Base-by-base conservation (phyloP, 768 basidiomycete species). In the Boletus sensibilis region DNA sequence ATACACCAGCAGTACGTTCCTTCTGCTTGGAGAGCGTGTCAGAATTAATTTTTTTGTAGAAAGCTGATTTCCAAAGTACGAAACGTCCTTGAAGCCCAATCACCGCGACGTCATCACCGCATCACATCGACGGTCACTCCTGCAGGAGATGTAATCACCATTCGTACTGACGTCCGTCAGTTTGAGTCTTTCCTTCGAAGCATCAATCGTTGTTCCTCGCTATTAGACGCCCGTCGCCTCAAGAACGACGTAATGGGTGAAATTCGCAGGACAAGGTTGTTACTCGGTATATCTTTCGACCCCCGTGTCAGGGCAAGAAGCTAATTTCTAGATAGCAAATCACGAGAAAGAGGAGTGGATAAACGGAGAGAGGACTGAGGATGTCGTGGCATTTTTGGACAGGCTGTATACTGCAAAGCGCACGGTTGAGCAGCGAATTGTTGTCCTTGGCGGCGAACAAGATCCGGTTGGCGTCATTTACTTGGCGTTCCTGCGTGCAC, bases 191-290 rank as follows among this genome's bases (percentile, higher is more conserved):
- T 98, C 71, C 75, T 98, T 49, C 82, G 86, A 33, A 92, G 93
- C 54, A 94, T 98, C 66, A 82, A 79, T 57, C 82, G 85, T 33
- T 87, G 86, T 63, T 88, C 88, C 12, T 94, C 89, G 5, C 76
- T 98, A 7, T 72, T 94, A 33, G 97, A 99, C 65, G 94, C 94
- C 4, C 81, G 94, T 52, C 79, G 95, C 23, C 73, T 98, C 38
- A 90, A 95, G 74, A 95, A 92, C 60, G 97, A 99, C 64, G 81
- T 99, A 35, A 85, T 89, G 59, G 83, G 91, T n/a, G 94, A 98
- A 75, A 91, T 96, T 41, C 75, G 96, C 57, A 80, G 86, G 64
- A 94, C 93, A 8, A 81, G 90, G 49, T 64, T 86, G 38, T 68
- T 88, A 31, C 79, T 93, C 20, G 88, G 92, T 92, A 65, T 13